Evolutionary conservation across 2,329 filamentous ascomycete species (phyloP).

Genomic region (Purpureocillium takamizusanense): DNA sequence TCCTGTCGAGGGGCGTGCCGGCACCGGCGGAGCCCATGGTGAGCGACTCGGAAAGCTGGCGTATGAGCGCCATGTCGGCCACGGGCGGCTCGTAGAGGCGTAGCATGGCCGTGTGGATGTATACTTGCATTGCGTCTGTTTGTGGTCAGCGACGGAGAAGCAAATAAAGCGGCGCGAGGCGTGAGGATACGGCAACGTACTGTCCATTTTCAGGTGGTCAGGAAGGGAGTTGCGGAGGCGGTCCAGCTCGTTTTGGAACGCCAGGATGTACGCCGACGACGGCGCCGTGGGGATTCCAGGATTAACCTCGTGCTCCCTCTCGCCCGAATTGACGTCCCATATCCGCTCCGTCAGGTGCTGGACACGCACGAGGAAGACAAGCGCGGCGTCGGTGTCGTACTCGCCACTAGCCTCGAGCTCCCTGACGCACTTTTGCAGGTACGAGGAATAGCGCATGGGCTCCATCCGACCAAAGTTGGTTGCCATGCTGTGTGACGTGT

Average conservation of each 20-base stretch:
- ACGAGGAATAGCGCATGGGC: slow-evolving; percentile 40
- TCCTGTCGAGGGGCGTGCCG: slow-evolving; percentile 35
- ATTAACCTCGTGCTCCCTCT: slow-evolving; percentile 23
- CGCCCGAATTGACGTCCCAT: slow-evolving; percentile 26
- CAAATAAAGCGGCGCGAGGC: too few species aligned
- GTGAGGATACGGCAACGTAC: slow-evolving; percentile 16
- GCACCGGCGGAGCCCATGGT: slow-evolving; percentile 25
- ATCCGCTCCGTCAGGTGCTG: slow-evolving; percentile 44
- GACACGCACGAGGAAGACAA: slow-evolving; percentile 37
- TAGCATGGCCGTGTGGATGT: slow-evolving; percentile 30
- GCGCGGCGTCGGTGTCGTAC: slow-evolving; percentile 34
- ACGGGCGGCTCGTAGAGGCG: slow-evolving; percentile 39
- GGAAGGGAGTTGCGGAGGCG: slow-evolving; percentile 28
- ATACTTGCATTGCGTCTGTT: slow-evolving; percentile 28
- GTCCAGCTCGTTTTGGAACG: slow-evolving; percentile 36
- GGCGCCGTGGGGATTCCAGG: slow-evolving; percentile 29
- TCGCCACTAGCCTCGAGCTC: slow-evolving; percentile 34
- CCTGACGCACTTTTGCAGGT: slow-evolving; percentile 40
- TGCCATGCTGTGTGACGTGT: slow-evolving; percentile 26
- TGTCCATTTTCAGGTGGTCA: slow-evolving; percentile 22
- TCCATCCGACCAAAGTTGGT: slow-evolving; percentile 35
- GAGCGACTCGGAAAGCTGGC: slow-evolving; percentile 33
- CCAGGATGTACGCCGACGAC: slow-evolving; percentile 32
- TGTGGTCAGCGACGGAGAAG: too few species aligned
- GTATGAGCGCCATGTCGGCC: slow-evolving; percentile 29